Conservation (phyloP, 805 yeast species). For the Starmera dryadoides region DNA sequence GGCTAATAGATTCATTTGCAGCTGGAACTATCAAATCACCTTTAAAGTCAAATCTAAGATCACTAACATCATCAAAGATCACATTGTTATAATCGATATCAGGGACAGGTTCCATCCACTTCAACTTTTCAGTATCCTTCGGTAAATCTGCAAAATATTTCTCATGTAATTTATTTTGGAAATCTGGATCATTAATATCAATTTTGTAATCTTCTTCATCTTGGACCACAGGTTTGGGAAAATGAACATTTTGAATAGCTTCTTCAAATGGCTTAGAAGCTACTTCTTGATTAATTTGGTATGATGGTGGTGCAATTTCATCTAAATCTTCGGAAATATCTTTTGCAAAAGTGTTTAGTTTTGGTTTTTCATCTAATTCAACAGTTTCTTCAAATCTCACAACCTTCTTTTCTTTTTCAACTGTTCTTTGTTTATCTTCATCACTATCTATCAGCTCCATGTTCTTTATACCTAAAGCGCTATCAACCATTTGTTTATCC, state of each 20-base stretch:
- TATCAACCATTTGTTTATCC: slow-evolving; percentile 11
- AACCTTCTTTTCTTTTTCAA: slow-evolving; percentile 15
- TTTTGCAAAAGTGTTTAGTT: slow-evolving; percentile 17
- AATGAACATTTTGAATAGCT: slow-evolving; percentile 47
- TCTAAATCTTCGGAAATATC: slow-evolving; percentile 44
- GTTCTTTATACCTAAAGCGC: slow-evolving; percentile 11
- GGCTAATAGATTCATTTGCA: slow-evolving; percentile 38
- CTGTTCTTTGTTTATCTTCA: slow-evolving; percentile 1
- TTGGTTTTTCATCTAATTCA: slow-evolving; percentile 10
- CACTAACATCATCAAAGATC: slow-evolving; percentile 43
- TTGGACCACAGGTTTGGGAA: slow-evolving; percentile 43
- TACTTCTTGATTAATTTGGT: slow-evolving; percentile 38
- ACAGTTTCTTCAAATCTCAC: slow-evolving; percentile 29
- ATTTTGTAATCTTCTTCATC: slow-evolving; percentile 27
- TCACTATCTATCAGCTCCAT: not conserved
- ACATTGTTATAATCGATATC: slow-evolving; percentile 25
- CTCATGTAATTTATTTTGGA: slow-evolving; percentile 70
- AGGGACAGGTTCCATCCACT: slow-evolving; percentile 84
- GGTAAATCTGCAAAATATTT: slow-evolving; percentile 90
- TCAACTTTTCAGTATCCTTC: slow-evolving; percentile 67
- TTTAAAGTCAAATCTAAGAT: slow-evolving; percentile 80
- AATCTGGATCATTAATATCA: slow-evolving; percentile 72
- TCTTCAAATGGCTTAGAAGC: slow-evolving; percentile 37
- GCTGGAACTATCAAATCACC: slow-evolving; percentile 67
- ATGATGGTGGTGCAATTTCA: slow-evolving; percentile 43